These are phyloP conservation scores for Vicia faba DNA, from an alignment of 306 rosid species.

Conservation along the genomic window DNA sequence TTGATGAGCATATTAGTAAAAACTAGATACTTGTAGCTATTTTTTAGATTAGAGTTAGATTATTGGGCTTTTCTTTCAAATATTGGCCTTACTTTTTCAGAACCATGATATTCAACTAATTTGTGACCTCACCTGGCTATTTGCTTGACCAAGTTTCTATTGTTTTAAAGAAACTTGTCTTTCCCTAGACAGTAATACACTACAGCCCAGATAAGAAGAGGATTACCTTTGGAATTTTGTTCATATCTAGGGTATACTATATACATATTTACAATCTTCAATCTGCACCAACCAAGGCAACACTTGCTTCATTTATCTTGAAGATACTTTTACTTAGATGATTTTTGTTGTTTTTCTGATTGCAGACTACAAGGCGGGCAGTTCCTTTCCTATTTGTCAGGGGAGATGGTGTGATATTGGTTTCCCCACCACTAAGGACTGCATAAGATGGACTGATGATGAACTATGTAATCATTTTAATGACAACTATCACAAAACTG, in stretches of 20 bases:
- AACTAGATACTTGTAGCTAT: not conserved
- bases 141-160: conserved; percentile 13
- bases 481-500: conserved; percentile 31
- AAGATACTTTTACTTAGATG: conserved; percentile 3
- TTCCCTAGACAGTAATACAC: not conserved
- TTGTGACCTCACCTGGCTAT: not conserved
- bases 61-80: not conserved
- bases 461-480: conserved; percentile 32
- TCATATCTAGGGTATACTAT: conserved; percentile 11
- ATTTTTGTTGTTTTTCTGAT: conserved; percentile 33
- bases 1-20: conserved; percentile 7
- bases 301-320: conserved; percentile 9
- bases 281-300: conserved; percentile 21
- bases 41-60: not conserved
- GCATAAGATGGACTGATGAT: conserved; percentile 51
- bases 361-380: conserved; percentile 85
- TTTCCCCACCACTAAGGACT: conserved; percentile 96
- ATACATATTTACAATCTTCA: conserved; percentile 22
- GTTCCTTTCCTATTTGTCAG: conserved; percentile 97
- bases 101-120: conserved; percentile 8
- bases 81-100: not conserved
- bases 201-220: not conserved
- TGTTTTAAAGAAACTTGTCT: not conserved
- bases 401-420: conserved; percentile 98
- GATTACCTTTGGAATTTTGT: conserved; percentile 17